These are phyloP conservation scores for Pythium scleroteichum DNA, from an alignment of 352 stramenopile genomes.

Conservation along the genomic window DNA sequence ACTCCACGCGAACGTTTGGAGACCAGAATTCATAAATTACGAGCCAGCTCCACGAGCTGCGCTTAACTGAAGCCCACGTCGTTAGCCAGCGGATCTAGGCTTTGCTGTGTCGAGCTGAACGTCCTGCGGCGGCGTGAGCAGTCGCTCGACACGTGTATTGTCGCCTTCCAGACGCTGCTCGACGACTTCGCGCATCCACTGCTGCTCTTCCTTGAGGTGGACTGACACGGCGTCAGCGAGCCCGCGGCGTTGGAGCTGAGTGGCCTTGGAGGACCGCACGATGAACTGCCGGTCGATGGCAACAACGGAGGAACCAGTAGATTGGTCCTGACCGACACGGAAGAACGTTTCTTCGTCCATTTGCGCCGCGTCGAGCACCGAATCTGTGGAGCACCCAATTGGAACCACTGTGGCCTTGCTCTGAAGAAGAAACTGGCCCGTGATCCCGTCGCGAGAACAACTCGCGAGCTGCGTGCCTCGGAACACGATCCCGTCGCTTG, in stretches of 20 bases:
- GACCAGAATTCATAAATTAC: no score
- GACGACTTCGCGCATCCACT: constrained; percentile 1
- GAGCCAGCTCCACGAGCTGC: no score
- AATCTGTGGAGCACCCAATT: background rate
- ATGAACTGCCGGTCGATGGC: constrained; percentile 2
- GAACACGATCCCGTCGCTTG: background rate
- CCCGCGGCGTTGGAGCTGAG: background rate
- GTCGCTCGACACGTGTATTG: no score
- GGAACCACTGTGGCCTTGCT: background rate
- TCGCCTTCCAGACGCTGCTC: background rate
- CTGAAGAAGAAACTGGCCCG: background rate
- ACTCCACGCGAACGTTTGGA: no score
- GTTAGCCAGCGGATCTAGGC: no score
- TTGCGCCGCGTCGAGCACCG: background rate
- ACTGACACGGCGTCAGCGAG: background rate
- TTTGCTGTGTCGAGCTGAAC: no score
- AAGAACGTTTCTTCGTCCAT: constrained; percentile 1
- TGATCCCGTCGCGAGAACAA: background rate
- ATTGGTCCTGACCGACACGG: background rate
- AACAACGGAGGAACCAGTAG: background rate
- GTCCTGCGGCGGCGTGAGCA: no score
- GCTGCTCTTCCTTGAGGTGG: constrained; percentile 1
- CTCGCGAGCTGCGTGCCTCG: background rate
- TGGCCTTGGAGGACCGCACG: background rate
- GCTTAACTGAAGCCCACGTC: no score